A percentile compares a stretch with the other conserved stretches of the same genome.
Evolutionary conservation across 805 yeast genomes (phyloP).

Genomic region (Yarrowia phangngaensis): DNA sequence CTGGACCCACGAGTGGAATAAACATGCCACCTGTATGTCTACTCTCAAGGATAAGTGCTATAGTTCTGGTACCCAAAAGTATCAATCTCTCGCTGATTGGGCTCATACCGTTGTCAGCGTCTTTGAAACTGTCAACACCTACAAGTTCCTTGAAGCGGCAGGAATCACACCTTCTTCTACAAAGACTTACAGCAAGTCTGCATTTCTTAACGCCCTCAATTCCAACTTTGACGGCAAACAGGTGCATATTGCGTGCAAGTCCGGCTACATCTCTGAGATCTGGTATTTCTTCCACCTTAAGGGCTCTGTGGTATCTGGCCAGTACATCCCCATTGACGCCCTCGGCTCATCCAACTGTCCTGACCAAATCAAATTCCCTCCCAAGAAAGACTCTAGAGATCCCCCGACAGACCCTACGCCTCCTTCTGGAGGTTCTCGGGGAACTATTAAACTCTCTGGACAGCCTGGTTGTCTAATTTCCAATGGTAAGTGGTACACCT

Average conservation of each 20-base stretch:
- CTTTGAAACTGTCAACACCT: constrained; percentile 61
- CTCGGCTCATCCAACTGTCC: constrained; percentile 60
- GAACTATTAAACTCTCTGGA: constrained; percentile 49
- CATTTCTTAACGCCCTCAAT: constrained; percentile 40
- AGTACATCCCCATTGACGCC: constrained; percentile 58
- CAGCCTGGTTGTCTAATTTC: constrained; percentile 75
- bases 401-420: constrained; percentile 35
- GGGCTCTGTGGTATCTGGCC: constrained; percentile 68
- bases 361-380: constrained; percentile 66
- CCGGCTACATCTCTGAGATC: constrained; percentile 52
- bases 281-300: constrained; percentile 78
- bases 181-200: constrained; percentile 52
- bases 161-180: constrained; percentile 66
- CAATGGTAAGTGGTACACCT: constrained; percentile 76
- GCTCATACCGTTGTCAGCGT: constrained; percentile 57
- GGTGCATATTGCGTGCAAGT: constrained; percentile 58
- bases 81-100: constrained; percentile 61
- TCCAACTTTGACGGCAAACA: constrained; percentile 47
- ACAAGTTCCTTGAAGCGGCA: constrained; percentile 56
- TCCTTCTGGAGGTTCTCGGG: constrained; percentile 39
- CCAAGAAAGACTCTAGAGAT: constrained; percentile 46
- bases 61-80: constrained; percentile 33
- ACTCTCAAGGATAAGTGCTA: constrained; percentile 76
- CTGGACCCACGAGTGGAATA: constrained; percentile 91
- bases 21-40: constrained; percentile 89